Base-by-base conservation (phyloP, 2,329 filamentous ascomycete genomes). In the Fusarium citri region DNA sequence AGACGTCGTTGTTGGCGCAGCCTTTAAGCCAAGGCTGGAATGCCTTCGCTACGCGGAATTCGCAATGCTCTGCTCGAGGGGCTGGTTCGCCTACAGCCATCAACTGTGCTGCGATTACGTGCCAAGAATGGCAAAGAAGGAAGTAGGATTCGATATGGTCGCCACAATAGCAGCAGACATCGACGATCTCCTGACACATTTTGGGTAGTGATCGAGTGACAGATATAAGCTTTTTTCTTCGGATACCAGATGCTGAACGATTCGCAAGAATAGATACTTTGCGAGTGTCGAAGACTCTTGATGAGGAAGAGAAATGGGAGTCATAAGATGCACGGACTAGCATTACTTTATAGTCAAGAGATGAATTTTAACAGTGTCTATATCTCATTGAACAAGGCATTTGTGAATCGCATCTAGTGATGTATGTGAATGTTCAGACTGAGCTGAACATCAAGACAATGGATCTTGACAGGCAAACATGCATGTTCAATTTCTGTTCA, bases 161-260 rank as follows among this genome's bases (percentile, higher is more conserved):
- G 5, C 66, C 66, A 11, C 67, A 69, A 30, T 69, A 31, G 41
- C 66, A 67, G 30, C 67, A 69, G 25, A 43, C 42, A 3, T 20
- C n/a, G 31, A 48, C 25, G 37, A 59, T 11, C 14, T 67, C 43
- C 15, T 55, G 47, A 12, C 67, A 69, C 66, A 67, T 70, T 6
- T 18, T 54, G 16, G 16, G n/a, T 8, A 12, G 3, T 40, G 8
- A 8, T 23, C 20, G 25, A 15, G 7, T 28, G 22, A 2, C 25
- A 18, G 12, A 20, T 15, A 9, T 14, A 6, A 11, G 16, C 7
- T 16, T 4, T 5, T 18, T 16, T 53, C 14, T 23, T 41, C 9
- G 8, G n/a, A 25, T 25, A 16, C 0, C 34, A 12, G 18, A 37
- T n/a, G 2, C 5, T 37, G 18, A 37, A 12, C 34, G 18, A 37